Base-by-base conservation (phyloP, 306 rosid species). In the Clitoria ternatea region DNA sequence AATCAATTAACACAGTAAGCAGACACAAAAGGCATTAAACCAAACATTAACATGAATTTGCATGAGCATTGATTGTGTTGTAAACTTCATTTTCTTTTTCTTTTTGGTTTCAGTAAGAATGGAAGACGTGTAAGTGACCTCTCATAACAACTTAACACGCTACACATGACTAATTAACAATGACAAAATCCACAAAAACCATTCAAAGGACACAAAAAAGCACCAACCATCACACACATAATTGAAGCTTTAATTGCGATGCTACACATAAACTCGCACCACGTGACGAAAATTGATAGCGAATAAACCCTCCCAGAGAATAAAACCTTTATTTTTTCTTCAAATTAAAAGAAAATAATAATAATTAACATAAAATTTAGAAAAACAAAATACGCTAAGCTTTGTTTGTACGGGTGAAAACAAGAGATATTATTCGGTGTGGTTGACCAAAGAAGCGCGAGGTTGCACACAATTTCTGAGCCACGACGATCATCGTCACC, bases 391-490 rank as follows among this genome's bases (percentile, higher is more conserved):
- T 2, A 33, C 26, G 14, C 26, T 3, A 35, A 45, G 6, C 52
- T 54, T 54, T 3, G 18, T 43, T 52, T 32, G 36, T 4, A 63
- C 55, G 35, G 65, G 76, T 82, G 78, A 82, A 78, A 70, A 55
- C 14, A 49, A 57, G 5, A 14, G 48, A 1, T 1, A 4, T 5
- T 12, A 14, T 10, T 45, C 75, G 40, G 60, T 9, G 37, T 7
- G 78, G 72, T 44, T 66, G 68, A 67, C 63, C 70, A 80, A 75
- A 73, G 13, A 77, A 30, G 14, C 36, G 7, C 9, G 13, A 70
- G 33, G 19, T 29, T 19, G 17, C 14, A 68, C 56, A 35, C 17
- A 52, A 4, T 13, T 7, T 45, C 33, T 62, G 23, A 8, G 61
- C 63, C 18, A 71, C 26, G 53, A 72, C 52, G 78, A 43, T 48